Base-by-base conservation (phyloP, 495 filamentous ascomycete species). In the Aspergillus olivimuriae region DNA sequence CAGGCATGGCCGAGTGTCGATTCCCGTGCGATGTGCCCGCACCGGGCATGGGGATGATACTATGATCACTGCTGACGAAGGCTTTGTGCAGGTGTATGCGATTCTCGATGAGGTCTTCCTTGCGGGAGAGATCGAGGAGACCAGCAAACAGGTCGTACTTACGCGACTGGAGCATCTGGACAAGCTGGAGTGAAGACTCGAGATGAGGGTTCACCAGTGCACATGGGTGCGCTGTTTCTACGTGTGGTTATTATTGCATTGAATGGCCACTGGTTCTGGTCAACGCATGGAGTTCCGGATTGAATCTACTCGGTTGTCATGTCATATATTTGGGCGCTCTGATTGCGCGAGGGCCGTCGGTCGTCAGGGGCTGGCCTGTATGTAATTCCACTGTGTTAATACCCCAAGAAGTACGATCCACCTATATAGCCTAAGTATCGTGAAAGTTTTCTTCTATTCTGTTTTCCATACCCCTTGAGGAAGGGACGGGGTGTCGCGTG, bases 101-200 rank as follows among this genome's bases (percentile, higher is more conserved):
- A 98, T 98, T 44, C 78, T 98, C 26, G 92, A 98, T 62, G 92
- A 98, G 64, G 88, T 98, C 41, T 94, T 87, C 73, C 81, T 98
- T 38, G 92, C 92, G 1, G 92, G 92, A 40, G 92, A 98, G 74
- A 88, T 98, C 48, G 87, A 98, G 69, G 92, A 98, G 74, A 96
- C 92, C 34, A 91, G 86, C 58, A 97, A 97, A 65, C 91, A 96
- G 67, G 92, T 98, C 22, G 92, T 98, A 39, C 66, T 98, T 55
- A 95, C 91, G 44, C 66, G 92, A 60, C 66, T 98, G 63, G 92
- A 95, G 60, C 91, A 96, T 72, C 61, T 98, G 63, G 92, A 98
- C 61, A 98, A 98, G 59, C 65, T 98, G 63, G 92, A 98, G 63
- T 98, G 55, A 70, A 23, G 26, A 24, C 14, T 17, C 20, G 35